Evolutionary conservation across 768 basidiomycete species (phyloP).

Genomic region (Leccinum barrowsii): DNA sequence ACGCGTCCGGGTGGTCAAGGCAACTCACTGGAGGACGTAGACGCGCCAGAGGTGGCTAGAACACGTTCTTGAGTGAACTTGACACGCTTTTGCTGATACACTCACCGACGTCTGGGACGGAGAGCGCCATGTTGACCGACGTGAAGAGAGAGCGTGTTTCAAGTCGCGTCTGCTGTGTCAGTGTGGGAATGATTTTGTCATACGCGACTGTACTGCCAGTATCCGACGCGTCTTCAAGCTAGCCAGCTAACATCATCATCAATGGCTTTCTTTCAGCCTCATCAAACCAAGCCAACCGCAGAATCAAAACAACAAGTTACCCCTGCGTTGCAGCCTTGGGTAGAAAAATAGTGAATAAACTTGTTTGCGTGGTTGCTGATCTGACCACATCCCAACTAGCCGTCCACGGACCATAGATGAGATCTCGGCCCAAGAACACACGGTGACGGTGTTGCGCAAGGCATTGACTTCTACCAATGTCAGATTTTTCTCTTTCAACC

Average conservation of each 20-base stretch:
- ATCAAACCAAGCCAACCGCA: slow-evolving; percentile 37
- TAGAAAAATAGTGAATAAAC: slow-evolving; percentile 88
- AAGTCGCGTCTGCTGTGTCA: slow-evolving; percentile 23
- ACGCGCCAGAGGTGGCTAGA: slow-evolving; percentile 13
- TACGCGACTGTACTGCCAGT: slow-evolving; percentile 40
- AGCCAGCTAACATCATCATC: not conserved
- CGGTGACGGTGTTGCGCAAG: slow-evolving; percentile 86
- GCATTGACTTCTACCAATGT: slow-evolving; percentile 93
- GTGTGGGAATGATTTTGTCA: not conserved
- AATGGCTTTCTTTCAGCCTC: slow-evolving; percentile 68
- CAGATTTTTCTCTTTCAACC: not conserved
- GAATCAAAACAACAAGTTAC: slow-evolving; percentile 46
- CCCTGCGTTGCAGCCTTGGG: slow-evolving; percentile 84
- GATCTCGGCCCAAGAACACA: slow-evolving; percentile 96
- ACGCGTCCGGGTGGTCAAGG: not conserved
- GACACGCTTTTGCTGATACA: not conserved
- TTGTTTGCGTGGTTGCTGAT: not conserved
- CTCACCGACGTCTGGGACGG: slow-evolving; percentile 17
- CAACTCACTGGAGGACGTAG: slow-evolving; percentile 16
- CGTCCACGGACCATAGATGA: slow-evolving; percentile 98
- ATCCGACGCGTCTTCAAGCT: slow-evolving; percentile 35
- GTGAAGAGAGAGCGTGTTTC: slow-evolving; percentile 7
- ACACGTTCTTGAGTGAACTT: slow-evolving; percentile 1
- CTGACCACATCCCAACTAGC: slow-evolving; percentile 40
- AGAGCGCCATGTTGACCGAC: slow-evolving; percentile 20